Conservation (phyloP, 2,329 filamentous ascomycete species). For the Zasmidium angulare region DNA sequence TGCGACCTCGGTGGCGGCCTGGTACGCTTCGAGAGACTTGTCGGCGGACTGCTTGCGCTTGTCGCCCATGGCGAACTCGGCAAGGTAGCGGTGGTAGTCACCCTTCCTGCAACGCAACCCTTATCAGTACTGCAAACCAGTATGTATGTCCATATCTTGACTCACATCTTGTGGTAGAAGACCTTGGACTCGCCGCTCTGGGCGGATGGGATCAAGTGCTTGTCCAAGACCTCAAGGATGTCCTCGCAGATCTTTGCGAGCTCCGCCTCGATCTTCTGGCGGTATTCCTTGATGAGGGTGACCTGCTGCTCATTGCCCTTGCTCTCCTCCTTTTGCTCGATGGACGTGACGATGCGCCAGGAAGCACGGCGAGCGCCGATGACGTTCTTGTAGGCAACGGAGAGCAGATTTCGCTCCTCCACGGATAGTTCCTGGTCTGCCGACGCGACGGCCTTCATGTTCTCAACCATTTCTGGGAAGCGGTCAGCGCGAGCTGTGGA, state of each 20-base stretch:
- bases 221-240: conserved; percentile 89
- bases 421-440: conserved; percentile 68
- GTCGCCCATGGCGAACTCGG: conserved; percentile 92
- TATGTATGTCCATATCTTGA: conserved; percentile 10
- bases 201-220: conserved; percentile 90
- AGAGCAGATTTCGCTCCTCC: conserved; percentile 96
- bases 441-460: conserved; percentile 98
- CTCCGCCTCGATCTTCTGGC: conserved; percentile 96
- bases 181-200: conserved; percentile 98
- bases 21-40: conserved; percentile 96
- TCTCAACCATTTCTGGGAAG: conserved; percentile 93
- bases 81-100: conserved; percentile 98
- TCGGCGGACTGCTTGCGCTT: conserved; percentile 93
- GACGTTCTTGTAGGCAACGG: conserved; percentile 99
- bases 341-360: conserved; percentile 97
- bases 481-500: conserved; percentile 39
- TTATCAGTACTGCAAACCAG: conserved; percentile 12
- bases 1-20: conserved; percentile 86
- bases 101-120: conserved; percentile 71
- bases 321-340: conserved; percentile 99
- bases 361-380: conserved; percentile 95
- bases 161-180: conserved; percentile 99
- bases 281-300: conserved; percentile 92
- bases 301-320: conserved; percentile 96
- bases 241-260: conserved; percentile 97